Base-by-base conservation (phyloP, 2,329 filamentous ascomycete species). In the Monosporascus sp. region DNA sequence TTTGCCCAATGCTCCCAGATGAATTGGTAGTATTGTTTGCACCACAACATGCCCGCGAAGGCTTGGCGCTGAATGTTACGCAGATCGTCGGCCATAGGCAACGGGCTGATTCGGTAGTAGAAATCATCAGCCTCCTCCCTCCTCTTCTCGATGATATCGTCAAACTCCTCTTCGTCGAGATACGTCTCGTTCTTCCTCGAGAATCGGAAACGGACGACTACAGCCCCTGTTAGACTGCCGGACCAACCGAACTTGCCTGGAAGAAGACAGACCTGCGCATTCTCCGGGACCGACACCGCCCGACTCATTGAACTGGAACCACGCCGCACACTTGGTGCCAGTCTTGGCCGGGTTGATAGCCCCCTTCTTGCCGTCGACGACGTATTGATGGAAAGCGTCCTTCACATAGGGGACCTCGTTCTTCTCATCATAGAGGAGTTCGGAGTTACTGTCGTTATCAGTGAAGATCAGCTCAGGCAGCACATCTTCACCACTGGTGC, bases 1-100 rank as follows among this genome's bases (percentile, higher is more conserved):
- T 96, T 96, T 25, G 92, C 91, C 93, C 93, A 97, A 68, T 97
- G 89, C 59, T 97, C 92, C 90, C 91, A 97, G 63, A 97, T 84
- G 70, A 97, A 97, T 67, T 95, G 84, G 70, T 97, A 97, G 72
- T 90, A 90, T 70, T 97, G 93, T 71, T 97, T 97, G 57, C 88
- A 95, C 93, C 93, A 97, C 80, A 97, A 87, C 93, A 97, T 97
- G 51, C 94, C 93, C 0, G 92, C 86, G 60, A 97, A 88, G 4
- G 93, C 94, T 70, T 97, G 92, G 61, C 93, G 84, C 72, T 97
- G 94, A 61, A 97, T 94, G 70, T 95, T 97, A 61, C 92, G 86
- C 54, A 97, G 79, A 66, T 97, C 93, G 48, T 97, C 92, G 0
- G 89, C 81, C 87, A 97, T 96, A 3, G 92, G 93, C 39, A 97